phyloP scores from a whole-genome alignment of 495 filamentous ascomycete genomes.

The Penicillium verhagenii region DNA sequence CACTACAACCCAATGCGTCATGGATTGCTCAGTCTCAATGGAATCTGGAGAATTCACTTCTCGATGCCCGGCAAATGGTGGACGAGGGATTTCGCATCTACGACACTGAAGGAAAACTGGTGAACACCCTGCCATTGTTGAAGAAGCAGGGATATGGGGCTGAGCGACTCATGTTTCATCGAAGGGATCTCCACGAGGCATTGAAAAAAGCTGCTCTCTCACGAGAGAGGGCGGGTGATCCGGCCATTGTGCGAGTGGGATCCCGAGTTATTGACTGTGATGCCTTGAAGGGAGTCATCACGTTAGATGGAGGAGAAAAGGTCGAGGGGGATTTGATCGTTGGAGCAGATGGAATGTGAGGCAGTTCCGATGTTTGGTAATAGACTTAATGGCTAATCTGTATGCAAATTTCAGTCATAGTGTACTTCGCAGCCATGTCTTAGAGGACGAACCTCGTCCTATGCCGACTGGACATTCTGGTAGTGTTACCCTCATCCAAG shows the following conservation, averaged over 20 bases:
- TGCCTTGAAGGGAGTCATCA: conserved; percentile 16
- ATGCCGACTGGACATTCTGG: conserved; percentile 25
- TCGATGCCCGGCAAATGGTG: conserved; percentile 18
- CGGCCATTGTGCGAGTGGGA: conserved; percentile 15
- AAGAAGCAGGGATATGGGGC: conserved; percentile 23
- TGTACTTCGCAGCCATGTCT: conserved; percentile 15
- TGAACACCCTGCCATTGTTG: conserved; percentile 20
- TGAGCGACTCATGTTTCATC: conserved; percentile 27
- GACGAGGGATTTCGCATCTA: conserved; percentile 33
- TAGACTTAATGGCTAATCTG: neutral
- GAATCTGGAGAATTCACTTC: conserved; percentile 14
- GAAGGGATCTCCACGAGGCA: conserved; percentile 27
- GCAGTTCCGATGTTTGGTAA: neutral
- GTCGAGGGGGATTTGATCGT: conserved; percentile 35
- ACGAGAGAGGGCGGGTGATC: too few relatives aligned
- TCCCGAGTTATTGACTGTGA: conserved; percentile 19
- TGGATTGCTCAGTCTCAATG: conserved; percentile 26
- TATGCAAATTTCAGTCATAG: conserved; percentile 17
- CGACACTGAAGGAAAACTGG: conserved; percentile 20
- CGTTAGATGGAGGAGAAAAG: conserved; percentile 23
- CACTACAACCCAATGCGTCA: conserved; percentile 30
- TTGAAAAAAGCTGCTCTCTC: conserved; percentile 19
- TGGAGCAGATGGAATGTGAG: conserved; percentile 49
- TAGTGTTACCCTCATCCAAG: too few relatives aligned
- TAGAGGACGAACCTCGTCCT: conserved; percentile 3